These are phyloP conservation scores for Daldinia decipiens DNA, from an alignment of 495 filamentous ascomycete species.

Conservation along the genomic window DNA sequence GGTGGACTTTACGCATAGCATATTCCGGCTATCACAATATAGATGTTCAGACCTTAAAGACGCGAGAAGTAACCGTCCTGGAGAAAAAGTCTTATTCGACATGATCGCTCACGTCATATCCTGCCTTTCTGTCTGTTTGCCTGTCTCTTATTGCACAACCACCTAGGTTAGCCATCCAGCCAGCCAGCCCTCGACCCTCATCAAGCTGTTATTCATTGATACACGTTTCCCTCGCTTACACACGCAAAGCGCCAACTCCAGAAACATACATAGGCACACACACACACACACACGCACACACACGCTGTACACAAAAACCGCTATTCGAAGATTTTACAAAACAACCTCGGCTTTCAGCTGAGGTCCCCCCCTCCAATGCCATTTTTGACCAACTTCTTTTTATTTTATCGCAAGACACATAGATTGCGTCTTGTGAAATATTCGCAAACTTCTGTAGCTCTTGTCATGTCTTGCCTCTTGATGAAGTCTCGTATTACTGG, in stretches of 20 bases:
- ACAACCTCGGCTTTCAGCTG: background rate
- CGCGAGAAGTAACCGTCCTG: background rate
- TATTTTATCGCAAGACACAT: background rate
- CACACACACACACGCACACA: background rate
- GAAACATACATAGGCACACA: background rate
- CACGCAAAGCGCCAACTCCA: background rate
- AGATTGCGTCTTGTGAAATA: background rate
- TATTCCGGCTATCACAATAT: background rate
- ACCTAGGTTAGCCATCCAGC: background rate
- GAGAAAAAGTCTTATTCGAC: conserved; percentile 10
- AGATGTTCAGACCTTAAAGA: background rate
- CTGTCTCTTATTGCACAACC: background rate
- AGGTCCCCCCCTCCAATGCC: background rate
- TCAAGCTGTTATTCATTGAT: conserved; percentile 2
- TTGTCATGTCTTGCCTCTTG: background rate
- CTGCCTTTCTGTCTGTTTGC: background rate
- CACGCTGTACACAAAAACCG: background rate
- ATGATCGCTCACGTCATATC: conserved; percentile 9
- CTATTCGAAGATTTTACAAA: background rate
- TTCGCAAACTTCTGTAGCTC: background rate
- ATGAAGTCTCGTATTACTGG: background rate
- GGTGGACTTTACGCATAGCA: background rate
- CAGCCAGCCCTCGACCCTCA: background rate
- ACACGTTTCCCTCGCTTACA: background rate
- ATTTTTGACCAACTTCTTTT: background rate